Evolutionary conservation across 176 grass and related monocot genomes (phyloP).

Genomic region (Puya raimondii): DNA sequence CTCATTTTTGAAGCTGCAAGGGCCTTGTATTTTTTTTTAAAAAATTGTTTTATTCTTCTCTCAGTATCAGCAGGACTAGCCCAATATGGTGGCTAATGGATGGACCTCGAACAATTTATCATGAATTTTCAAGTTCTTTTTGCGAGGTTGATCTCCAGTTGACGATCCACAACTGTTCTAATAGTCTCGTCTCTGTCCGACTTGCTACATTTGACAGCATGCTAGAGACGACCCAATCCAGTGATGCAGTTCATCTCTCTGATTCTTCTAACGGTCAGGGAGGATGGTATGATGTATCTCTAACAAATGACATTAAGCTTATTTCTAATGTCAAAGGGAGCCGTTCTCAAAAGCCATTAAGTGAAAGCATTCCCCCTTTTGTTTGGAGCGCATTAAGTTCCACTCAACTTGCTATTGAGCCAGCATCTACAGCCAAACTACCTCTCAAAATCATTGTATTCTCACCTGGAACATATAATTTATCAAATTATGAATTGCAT

Average conservation of each 20-base stretch:
- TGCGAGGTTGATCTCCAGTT: constrained; percentile 61
- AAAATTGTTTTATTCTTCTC: constrained; percentile 16
- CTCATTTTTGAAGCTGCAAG: constrained; percentile 10
- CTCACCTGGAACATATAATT: constrained; percentile 73
- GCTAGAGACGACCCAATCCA: constrained; percentile 28
- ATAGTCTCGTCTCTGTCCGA: constrained; percentile 35
- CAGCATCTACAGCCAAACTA: constrained; percentile 47
- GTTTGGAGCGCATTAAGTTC: constrained; percentile 80
- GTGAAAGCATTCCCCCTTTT: constrained; percentile 53
- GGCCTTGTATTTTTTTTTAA: constrained; percentile 10
- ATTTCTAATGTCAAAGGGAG: constrained; percentile 40
- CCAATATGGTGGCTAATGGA: constrained; percentile 81
- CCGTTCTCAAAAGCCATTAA: constrained; percentile 33
- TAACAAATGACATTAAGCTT: constrained; percentile 60
- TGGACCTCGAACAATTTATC: constrained; percentile 50
- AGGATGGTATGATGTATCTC: constrained; percentile 78
- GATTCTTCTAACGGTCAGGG: constrained; percentile 38
- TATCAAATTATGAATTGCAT: constrained; percentile 84
- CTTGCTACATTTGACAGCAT: constrained; percentile 47
- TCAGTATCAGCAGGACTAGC: constrained; percentile 49
- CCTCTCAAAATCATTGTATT: constrained; percentile 75
- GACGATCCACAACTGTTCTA: constrained; percentile 46
- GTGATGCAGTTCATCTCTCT: constrained; percentile 23
- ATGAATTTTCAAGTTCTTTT: constrained; percentile 72
- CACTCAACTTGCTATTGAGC: constrained; percentile 47